phyloP scores from a whole-genome alignment of 306 rosid genomes.

The Acacia crassicarpa region DNA sequence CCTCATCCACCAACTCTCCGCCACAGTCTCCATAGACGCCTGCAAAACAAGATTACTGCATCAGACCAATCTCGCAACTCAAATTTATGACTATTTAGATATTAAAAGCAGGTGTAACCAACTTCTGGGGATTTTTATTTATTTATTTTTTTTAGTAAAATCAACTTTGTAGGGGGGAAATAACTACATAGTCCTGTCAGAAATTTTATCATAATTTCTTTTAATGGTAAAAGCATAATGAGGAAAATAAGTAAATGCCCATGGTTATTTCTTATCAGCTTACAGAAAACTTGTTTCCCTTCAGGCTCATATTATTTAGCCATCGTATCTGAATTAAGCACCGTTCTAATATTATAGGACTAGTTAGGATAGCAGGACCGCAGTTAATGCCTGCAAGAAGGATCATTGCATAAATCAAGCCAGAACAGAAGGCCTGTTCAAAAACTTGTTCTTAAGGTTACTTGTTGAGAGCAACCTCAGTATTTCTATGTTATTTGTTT shows the following conservation, averaged over 20 bases:
- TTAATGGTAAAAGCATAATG: background rate
- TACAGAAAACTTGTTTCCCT: background rate
- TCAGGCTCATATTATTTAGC: background rate
- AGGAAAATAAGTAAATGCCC: background rate
- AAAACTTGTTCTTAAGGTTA: background rate
- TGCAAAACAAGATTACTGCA: conserved; percentile 34
- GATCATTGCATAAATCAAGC: conserved; percentile 10
- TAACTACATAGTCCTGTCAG: background rate
- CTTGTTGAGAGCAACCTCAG: background rate
- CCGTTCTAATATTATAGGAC: background rate
- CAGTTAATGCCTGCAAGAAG: background rate
- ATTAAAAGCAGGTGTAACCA: conserved; percentile 4
- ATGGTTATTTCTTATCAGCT: background rate
- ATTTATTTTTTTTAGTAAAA: background rate
- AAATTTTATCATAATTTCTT: background rate
- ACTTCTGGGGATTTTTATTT: background rate
- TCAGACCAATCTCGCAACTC: background rate
- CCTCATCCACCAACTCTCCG: conserved; percentile 81
- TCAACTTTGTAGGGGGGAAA: conserved; percentile 2
- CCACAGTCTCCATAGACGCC: conserved; percentile 84
- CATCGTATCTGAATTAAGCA: background rate
- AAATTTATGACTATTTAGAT: conserved; percentile 1
- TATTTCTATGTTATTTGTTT: background rate
- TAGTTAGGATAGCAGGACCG: background rate
- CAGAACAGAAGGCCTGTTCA: background rate